Evolutionary conservation across 495 filamentous ascomycete species (phyloP).

Genomic region (Aspergillus asperescens): DNA sequence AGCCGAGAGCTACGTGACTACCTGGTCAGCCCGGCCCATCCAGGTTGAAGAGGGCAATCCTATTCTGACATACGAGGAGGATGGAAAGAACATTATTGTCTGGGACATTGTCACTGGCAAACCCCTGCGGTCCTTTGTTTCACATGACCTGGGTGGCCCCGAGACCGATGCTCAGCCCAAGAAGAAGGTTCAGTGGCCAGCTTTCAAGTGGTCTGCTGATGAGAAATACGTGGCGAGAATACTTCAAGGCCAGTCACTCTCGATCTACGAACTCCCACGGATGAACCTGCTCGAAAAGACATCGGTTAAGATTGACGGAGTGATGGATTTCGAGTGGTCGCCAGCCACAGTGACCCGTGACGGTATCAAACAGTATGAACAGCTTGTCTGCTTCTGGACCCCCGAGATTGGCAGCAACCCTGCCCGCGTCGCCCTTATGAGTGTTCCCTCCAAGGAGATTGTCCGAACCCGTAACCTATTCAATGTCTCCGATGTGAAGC

Average conservation of each 20-base stretch:
- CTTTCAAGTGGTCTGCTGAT: conserved; percentile 98
- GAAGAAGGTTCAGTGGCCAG: conserved; percentile 94
- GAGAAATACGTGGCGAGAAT: conserved; percentile 95
- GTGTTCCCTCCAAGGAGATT: conserved; percentile 86
- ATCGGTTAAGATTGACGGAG: conserved; percentile 88
- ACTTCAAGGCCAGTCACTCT: conserved; percentile 81
- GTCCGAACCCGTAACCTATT: conserved; percentile 93
- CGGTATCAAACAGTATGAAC: conserved; percentile 82
- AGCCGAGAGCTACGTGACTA: conserved; percentile 85
- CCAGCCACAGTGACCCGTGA: conserved; percentile 74
- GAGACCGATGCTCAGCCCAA: conserved; percentile 67
- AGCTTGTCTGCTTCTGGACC: conserved; percentile 97
- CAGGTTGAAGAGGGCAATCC: conserved; percentile 85
- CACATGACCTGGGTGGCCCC: conserved; percentile 65
- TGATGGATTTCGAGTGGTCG: conserved; percentile 97
- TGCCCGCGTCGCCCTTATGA: conserved; percentile 95
- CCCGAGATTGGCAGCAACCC: conserved; percentile 97
- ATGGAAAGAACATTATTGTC: conserved; percentile 98
- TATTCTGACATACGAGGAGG: conserved; percentile 78
- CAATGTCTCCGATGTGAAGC: conserved; percentile 93
- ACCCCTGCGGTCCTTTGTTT: conserved; percentile 85
- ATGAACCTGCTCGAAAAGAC: conserved; percentile 90
- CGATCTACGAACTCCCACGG: conserved; percentile 85
- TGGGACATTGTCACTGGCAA: conserved; percentile 94
- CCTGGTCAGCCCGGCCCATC: conserved; percentile 92